A percentile compares a stretch with the other conserved stretches of the same genome.
These are phyloP conservation scores for Vanderwaltozyma tropicalis DNA, from an alignment of 805 yeast species.

Conservation along the genomic window DNA sequence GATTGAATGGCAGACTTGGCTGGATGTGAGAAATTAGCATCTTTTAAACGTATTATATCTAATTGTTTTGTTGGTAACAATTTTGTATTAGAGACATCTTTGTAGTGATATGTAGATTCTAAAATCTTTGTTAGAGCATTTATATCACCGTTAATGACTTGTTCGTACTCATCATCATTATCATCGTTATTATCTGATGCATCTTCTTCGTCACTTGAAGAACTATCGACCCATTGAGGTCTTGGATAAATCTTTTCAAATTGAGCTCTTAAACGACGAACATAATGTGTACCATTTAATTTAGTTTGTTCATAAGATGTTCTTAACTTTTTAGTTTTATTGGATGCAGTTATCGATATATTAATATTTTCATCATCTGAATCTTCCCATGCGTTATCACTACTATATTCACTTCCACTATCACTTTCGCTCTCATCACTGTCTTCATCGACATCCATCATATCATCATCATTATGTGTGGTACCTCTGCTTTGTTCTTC, in stretches of 20 bases:
- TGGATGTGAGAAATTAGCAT: constrained; percentile 63
- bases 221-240: constrained; percentile 67
- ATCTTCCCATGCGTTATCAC: constrained; percentile 65
- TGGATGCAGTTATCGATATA: constrained; percentile 49
- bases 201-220: constrained; percentile 17
- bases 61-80: constrained; percentile 60
- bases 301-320: constrained; percentile 41
- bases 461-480: no score
- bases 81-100: constrained; percentile 34
- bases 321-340: constrained; percentile 64
- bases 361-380: constrained; percentile 75
- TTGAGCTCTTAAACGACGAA: constrained; percentile 59
- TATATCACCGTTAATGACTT: constrained; percentile 31
- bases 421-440: constrained; percentile 26
- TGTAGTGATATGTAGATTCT: constrained; percentile 32
- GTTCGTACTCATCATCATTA: constrained; percentile 23
- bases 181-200: constrained; percentile 19
- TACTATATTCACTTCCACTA: constrained; percentile 26
- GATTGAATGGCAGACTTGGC: constrained; percentile 80
- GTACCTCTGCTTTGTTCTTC: no score
- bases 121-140: constrained; percentile 32
- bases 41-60: constrained; percentile 74
- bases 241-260: constrained; percentile 63
- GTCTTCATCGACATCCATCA: constrained; percentile 38
- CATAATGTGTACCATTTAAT: constrained; percentile 51